These are phyloP conservation scores for Fusarium lateritium DNA, from an alignment of 2,329 filamentous ascomycete species.

Conservation along the genomic window DNA sequence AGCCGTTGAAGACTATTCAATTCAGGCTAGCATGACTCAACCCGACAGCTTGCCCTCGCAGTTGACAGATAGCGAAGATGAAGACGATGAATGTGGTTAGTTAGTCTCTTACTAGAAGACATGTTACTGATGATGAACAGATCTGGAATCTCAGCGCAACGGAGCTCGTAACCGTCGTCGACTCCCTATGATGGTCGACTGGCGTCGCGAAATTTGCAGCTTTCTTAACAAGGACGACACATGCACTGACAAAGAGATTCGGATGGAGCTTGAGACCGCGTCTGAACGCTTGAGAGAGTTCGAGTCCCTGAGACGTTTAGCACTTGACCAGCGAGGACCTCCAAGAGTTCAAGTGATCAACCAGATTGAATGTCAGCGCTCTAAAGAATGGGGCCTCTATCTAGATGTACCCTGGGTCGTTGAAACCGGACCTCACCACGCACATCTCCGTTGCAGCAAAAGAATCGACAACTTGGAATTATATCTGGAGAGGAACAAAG, in stretches of 20 bases:
- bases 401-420: constrained; percentile 1
- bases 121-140: background rate
- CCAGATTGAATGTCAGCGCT: background rate
- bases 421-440: background rate
- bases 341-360: background rate
- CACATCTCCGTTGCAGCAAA: background rate
- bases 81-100: background rate
- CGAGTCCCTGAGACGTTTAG: background rate
- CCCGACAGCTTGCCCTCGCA: background rate
- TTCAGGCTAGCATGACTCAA: background rate
- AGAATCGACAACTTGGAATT: background rate
- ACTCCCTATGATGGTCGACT: background rate
- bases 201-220: background rate
- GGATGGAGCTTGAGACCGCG: background rate
- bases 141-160: background rate
- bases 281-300: background rate
- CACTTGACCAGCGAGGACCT: rapidly evolving
- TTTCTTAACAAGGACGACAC: background rate
- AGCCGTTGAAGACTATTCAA: background rate
- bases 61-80: background rate
- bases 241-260: background rate
- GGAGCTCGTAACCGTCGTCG: rapidly evolving
- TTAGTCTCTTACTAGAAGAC: background rate
- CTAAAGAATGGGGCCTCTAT: background rate
- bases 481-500: background rate